Base-by-base conservation (phyloP, 2,329 filamentous ascomycete species). In the Elsinoe ampelina region DNA sequence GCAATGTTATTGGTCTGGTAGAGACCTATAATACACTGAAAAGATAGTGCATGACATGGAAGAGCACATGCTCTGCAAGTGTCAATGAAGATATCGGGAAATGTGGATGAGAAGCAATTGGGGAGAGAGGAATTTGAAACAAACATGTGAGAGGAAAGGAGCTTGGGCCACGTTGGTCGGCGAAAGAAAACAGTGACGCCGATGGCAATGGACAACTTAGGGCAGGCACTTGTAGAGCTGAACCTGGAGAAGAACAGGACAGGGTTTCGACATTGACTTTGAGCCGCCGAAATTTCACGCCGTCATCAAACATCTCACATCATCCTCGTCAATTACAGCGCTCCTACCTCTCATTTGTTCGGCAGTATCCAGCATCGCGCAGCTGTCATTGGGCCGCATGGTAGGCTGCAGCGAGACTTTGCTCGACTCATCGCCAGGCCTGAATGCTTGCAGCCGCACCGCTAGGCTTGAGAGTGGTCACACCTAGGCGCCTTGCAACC, bases 391-490 rank as follows among this genome's bases (percentile, higher is more conserved):
- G 41, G 20, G n/a, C 10, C 19, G 26, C 10, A 12, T n/a, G 11
- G 41, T 12, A 30, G 41, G 41, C 41, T 45, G 26, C 41, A 45
- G 41, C 41, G 41, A 19, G 12, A 22, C 8, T 15, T 20, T 34
- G 13, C 30, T 15, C 22, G 45, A 34, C 26, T 13, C 45, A 34
- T 34, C 20, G 26, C 26, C 15, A 38, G 32, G 48, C 48, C 48
- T 52, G 48, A 52, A 52, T 52, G 48, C 48, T 52, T 22, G 48
- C 48, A 52, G 48, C 32, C 34, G 48, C 17, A 52, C 48, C 35
- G 38, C 35, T 52, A 19, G 26, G 48, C 35, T 38, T 19, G 34
- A 52, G 48, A 52, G 30, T 52, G 48, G 32, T 52, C 35, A 52
- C 48, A 39, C n/a, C 34, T 39, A 52, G 32, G 48, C 48, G 13